Base-by-base conservation (phyloP, 2,329 filamentous ascomycete genomes). In the Alternaria consortialis region DNA sequence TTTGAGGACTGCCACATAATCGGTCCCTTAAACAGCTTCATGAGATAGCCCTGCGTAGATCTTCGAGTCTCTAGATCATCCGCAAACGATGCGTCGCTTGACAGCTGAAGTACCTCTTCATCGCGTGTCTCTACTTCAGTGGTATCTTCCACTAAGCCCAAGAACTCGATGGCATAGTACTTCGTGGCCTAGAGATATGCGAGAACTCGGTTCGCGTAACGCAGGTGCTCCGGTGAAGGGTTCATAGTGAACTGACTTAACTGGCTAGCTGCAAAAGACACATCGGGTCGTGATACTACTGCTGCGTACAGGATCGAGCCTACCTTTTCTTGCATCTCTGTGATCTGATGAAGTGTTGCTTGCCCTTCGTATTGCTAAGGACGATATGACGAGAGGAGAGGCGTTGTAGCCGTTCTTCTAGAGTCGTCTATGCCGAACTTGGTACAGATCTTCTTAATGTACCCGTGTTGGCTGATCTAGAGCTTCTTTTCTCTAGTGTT, bases 41-140 rank as follows among this genome's bases (percentile, higher is more conserved):
- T 67, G 20, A 68, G 31, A 42, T 62, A 72, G 34, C 69, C 69
- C 32, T 72, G 32, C 15, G 59, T 61, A 34, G 56, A 62, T 27
- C 55, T 58, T 13, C 53, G 59, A 31, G 42, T 46, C 15, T 37
- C 40, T 15, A 7, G 7, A 43, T 73, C 12, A 44, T 69, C 61
- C 3, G 63, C 61, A 46, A 53, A 72, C n/a, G 56, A 65, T 27
- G 60, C 62, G 48, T 72, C 65, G 31, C 47, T 51, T 32, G 9
- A 32, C 9, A 32, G 31, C 31, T 32, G 9, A 32, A 32, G 31
- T 32, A 32, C 46, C 32, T 48, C 27, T 32, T 48, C 7, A 44
- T 54, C 52, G 40, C 40, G 34, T 54, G 37, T 54, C 52, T 54
- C 52, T 54, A 54, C 52, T 43, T 54, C 39, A 31, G 29, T 43